Evolutionary conservation across 2,329 filamentous ascomycete genomes (phyloP).

Genomic region (Coniochaeta sp.): DNA sequence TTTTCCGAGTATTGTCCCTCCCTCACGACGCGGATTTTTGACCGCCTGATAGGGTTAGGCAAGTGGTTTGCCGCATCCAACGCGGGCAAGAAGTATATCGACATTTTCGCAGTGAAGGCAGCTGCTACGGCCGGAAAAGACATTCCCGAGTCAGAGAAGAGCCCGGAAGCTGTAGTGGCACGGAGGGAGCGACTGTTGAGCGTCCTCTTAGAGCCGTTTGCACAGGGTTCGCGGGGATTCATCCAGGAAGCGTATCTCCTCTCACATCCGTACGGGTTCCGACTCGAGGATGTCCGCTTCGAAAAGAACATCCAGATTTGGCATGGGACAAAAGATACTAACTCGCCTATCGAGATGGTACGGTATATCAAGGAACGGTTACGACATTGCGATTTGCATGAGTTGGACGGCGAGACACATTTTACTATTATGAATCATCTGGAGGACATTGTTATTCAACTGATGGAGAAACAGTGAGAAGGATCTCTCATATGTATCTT

Average conservation of each 20-base stretch:
- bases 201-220: constrained; percentile 21
- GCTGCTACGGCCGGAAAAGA: background rate
- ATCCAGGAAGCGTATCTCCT: constrained; percentile 23
- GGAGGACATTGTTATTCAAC: background rate
- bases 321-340: constrained; percentile 23
- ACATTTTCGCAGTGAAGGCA: constrained; percentile 13
- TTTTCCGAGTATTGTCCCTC: constrained; percentile 16
- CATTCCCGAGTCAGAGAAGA: constrained; percentile 1
- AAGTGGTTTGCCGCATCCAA: constrained; percentile 12
- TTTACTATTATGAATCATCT: background rate
- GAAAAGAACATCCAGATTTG: constrained; percentile 20
- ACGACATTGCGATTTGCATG: constrained; percentile 22
- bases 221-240: constrained; percentile 15
- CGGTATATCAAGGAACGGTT: constrained; percentile 28
- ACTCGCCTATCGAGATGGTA: constrained; percentile 23
- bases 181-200: constrained; percentile 19
- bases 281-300: constrained; percentile 16
- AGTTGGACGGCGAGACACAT: constrained; percentile 25
- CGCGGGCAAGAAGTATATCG: constrained; percentile 13
- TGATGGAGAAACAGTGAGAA: background rate
- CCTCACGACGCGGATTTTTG: constrained; percentile 10
- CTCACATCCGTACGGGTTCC: constrained; percentile 21
- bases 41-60: constrained; percentile 12
- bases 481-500: too few species aligned
- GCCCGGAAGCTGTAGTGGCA: constrained; percentile 8